Evolutionary conservation across 2,329 filamentous ascomycete genomes (phyloP).

Genomic region (Clonostachys solani): DNA sequence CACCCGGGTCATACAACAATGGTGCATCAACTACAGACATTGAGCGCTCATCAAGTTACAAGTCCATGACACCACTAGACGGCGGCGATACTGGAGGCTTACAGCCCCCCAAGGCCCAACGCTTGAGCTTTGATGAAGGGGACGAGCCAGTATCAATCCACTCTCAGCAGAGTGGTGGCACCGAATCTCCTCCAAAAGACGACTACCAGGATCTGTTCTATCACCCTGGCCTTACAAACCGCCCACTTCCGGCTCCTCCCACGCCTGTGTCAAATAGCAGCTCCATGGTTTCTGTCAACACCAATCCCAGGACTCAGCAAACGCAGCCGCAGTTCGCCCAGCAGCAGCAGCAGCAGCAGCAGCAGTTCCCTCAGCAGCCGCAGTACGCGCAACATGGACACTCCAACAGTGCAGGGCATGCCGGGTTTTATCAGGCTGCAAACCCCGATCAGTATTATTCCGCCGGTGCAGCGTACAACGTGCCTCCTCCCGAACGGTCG

Average conservation of each 20-base stretch:
- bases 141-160: conserved; percentile 67
- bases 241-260: conserved; percentile 59
- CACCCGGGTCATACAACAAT: conserved; percentile 14
- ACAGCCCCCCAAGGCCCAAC: conserved; percentile 66
- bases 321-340: background rate
- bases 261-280: conserved; percentile 55
- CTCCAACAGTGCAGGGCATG: background rate
- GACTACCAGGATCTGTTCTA: conserved; percentile 92
- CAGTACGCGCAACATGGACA: background rate
- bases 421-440: conserved; percentile 24
- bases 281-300: conserved; percentile 43
- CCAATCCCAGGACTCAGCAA: conserved; percentile 23
- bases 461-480: conserved; percentile 20
- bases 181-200: conserved; percentile 63
- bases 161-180: conserved; percentile 48
- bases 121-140: conserved; percentile 88
- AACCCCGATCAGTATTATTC: conserved; percentile 48
- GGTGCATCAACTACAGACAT: no score
- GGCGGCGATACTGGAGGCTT: conserved; percentile 88
- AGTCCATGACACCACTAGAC: conserved; percentile 50
- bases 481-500: conserved; percentile 59
- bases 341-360: conserved; percentile 1
- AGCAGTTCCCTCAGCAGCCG: background rate
- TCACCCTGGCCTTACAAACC: conserved; percentile 72
- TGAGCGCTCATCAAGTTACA: no score